Percentiles rank a stretch among this genome's conserved stretches.
Evolutionary conservation across 352 stramenopile species (phyloP).

Genomic region (Pythium monospermum): DNA sequence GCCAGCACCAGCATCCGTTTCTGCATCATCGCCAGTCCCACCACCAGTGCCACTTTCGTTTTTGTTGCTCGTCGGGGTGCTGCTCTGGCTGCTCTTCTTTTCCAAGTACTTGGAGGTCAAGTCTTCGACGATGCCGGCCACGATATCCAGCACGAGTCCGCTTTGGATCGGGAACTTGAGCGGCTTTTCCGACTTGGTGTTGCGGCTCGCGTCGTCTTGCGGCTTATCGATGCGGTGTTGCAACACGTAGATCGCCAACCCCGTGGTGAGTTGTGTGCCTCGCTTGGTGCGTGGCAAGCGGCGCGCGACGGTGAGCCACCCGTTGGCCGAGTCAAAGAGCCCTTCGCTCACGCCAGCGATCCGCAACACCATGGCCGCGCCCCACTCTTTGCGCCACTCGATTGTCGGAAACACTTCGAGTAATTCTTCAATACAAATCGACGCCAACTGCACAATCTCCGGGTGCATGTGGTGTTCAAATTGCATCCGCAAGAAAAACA

Average conservation of each 20-base stretch:
- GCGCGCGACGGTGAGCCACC: conserved; percentile 69
- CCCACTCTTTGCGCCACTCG: conserved; percentile 77
- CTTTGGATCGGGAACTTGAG: conserved; percentile 78
- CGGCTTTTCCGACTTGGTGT: conserved; percentile 70
- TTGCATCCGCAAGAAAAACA: conserved; percentile 86
- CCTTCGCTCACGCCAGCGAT: conserved; percentile 74
- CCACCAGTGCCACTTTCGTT: background rate
- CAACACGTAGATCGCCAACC: conserved; percentile 71
- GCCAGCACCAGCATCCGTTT: no score
- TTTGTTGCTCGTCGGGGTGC: conserved; percentile 3
- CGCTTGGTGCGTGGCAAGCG: conserved; percentile 66
- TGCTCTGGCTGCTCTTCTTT: conserved; percentile 38
- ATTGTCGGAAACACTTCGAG: conserved; percentile 60
- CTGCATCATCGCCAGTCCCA: background rate
- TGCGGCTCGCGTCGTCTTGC: conserved; percentile 25
- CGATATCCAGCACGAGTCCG: conserved; percentile 72
- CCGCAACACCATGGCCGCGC: conserved; percentile 64
- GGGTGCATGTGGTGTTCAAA: conserved; percentile 73
- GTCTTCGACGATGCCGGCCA: conserved; percentile 72
- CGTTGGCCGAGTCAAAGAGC: conserved; percentile 67
- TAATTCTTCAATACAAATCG: conserved; percentile 75
- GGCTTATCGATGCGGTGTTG: conserved; percentile 74
- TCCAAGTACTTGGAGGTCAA: conserved; percentile 67
- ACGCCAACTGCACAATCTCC: conserved; percentile 70
- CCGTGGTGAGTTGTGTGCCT: conserved; percentile 71